These are phyloP conservation scores for Penicillium sp. DNA, from an alignment of 2,329 filamentous ascomycete genomes.

Conservation along the genomic window DNA sequence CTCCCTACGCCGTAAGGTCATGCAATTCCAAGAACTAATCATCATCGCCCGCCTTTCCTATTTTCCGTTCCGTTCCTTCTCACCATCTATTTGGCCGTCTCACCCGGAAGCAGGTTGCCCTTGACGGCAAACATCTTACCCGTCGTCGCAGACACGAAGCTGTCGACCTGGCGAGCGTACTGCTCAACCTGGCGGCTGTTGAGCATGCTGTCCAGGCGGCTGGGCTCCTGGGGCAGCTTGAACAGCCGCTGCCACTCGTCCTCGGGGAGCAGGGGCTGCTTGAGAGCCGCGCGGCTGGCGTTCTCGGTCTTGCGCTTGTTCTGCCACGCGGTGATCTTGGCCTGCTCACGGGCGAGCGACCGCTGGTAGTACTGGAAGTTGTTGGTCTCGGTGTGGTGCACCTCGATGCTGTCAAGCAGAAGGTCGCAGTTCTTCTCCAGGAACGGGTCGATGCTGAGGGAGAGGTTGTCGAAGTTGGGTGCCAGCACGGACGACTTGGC, in stretches of 20 bases:
- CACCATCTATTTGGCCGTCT: conserved; percentile 37
- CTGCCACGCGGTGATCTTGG: conserved; percentile 95
- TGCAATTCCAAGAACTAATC: conserved; percentile 31
- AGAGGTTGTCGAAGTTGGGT: conserved; percentile 80
- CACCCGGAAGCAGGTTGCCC: conserved; percentile 55
- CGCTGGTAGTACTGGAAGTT: conserved; percentile 98
- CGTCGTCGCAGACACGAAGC: conserved; percentile 81
- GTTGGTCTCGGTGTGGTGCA: conserved; percentile 96
- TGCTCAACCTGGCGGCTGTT: conserved; percentile 95
- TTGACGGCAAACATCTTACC: conserved; percentile 98
- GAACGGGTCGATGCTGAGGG: conserved; percentile 91
- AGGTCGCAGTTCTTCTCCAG: conserved; percentile 97
- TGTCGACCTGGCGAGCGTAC: conserved; percentile 93
- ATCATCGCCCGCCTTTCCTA: too few relatives aligned
- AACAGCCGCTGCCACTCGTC: conserved; percentile 98
- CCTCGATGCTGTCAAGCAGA: conserved; percentile 90
- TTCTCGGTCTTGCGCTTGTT: conserved; percentile 95
- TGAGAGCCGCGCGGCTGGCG: conserved; percentile 68
- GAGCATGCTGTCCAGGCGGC: conserved; percentile 82
- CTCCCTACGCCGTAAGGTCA: conserved; percentile 39
- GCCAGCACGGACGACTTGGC: conserved; percentile 58
- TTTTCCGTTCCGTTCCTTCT: too few relatives aligned
- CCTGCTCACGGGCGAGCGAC: conserved; percentile 83
- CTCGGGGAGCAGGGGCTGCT: conserved; percentile 81
- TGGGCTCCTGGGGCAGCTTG: conserved; percentile 93